Evolutionary conservation across 306 rosid species (phyloP).

Genomic region (Fragaria ananassa): DNA sequence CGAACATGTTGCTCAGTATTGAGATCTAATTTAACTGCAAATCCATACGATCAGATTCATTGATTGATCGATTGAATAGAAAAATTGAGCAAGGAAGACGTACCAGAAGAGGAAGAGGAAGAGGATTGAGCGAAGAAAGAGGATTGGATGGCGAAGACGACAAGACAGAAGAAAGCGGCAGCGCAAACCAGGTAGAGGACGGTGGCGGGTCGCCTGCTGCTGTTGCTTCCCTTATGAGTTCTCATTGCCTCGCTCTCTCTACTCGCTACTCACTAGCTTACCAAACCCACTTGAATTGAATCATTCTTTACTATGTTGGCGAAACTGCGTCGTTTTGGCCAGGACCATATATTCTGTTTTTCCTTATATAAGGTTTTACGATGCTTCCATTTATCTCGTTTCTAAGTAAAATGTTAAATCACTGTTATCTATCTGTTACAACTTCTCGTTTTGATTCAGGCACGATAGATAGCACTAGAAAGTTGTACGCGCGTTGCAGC

Average conservation of each 20-base stretch:
- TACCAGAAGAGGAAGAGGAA: neutral
- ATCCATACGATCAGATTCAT: neutral
- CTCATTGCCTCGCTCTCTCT: constrained; percentile 39
- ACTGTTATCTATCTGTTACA: neutral
- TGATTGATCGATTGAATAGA: neutral
- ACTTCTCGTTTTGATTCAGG: neutral
- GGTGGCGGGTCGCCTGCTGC: constrained; percentile 43
- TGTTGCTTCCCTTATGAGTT: constrained; percentile 37
- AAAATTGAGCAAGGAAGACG: neutral
- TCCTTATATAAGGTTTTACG: too few relatives aligned
- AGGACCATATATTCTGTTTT: too few relatives aligned
- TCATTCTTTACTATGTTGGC: too few relatives aligned
- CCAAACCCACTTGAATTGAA: neutral
- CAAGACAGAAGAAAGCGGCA: constrained; percentile 62
- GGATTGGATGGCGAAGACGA: constrained; percentile 75
- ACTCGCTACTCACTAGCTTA: too few relatives aligned
- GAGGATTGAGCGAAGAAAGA: constrained; percentile 50
- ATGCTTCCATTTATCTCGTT: too few relatives aligned
- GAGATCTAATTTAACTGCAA: constrained; percentile 52
- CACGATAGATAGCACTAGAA: neutral
- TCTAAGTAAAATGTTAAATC: too few relatives aligned
- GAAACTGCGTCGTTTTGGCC: neutral
- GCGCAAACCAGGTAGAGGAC: constrained; percentile 65
- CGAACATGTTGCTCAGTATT: constrained; percentile 34
- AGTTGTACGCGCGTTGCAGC: too few relatives aligned